phyloP scores from a whole-genome alignment of 257 asterid genomes.

The Solanum rostratum region DNA sequence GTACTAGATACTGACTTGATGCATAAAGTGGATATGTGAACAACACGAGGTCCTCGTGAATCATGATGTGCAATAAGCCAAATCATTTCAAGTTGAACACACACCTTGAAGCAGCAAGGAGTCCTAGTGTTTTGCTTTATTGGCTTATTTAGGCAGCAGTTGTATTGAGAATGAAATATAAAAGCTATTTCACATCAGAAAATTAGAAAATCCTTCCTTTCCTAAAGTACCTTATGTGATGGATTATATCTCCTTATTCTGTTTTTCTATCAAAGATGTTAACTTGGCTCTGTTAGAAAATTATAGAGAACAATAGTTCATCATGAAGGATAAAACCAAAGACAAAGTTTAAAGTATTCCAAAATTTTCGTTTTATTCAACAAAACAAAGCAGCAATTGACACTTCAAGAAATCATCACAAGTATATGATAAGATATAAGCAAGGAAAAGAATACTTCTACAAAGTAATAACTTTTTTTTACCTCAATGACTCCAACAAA shows the following conservation, averaged over 20 bases:
- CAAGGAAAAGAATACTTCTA: not conserved
- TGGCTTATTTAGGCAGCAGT: not conserved
- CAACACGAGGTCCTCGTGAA: not conserved
- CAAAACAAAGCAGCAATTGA: not conserved
- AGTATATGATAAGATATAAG: not conserved
- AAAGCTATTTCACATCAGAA: not conserved
- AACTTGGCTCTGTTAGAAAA: not conserved
- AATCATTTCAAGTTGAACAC: not conserved
- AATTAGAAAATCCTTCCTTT: not conserved
- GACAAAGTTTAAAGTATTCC: not conserved
- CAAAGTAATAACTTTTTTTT: constrained; percentile 13
- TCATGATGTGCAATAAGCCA: not conserved
- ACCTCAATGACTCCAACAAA: constrained; percentile 48
- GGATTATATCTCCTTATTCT: not conserved
- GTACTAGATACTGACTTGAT: not conserved
- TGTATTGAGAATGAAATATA: not conserved
- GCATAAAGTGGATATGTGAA: not conserved
- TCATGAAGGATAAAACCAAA: not conserved
- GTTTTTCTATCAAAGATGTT: not conserved
- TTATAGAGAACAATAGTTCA: not conserved
- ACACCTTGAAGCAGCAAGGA: not conserved
- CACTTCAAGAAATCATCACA: not conserved
- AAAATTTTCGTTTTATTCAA: not conserved
- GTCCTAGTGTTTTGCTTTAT: not conserved
- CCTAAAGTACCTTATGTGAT: not conserved